Conservation (phyloP, 257 asterid genomes). For the Solanum chilense region DNA sequence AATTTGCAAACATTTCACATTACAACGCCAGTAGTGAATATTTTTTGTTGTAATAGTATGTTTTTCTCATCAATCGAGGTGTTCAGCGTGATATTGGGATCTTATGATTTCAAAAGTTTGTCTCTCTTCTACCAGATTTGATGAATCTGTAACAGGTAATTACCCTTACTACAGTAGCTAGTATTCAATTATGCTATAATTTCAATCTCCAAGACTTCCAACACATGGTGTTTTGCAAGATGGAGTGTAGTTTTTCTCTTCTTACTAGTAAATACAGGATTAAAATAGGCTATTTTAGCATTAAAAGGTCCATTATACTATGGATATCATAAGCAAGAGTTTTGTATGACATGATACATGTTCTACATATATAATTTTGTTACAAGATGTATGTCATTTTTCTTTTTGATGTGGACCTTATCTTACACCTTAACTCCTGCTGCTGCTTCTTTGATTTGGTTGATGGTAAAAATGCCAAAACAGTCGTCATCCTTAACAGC, state of each 20-base stretch:
- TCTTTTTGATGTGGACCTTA: not conserved
- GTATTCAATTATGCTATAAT: not conserved
- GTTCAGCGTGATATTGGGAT: not conserved
- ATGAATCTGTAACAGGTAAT: not conserved
- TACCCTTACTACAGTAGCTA: not conserved
- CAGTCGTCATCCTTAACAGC: conserved; percentile 64
- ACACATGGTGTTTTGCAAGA: not conserved
- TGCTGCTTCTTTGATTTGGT: conserved; percentile 95
- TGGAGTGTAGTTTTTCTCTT: not conserved
- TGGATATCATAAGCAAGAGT: not conserved
- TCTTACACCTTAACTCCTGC: conserved; percentile 34
- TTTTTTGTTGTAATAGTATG: not conserved
- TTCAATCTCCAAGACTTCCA: not conserved
- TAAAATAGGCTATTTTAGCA: not conserved
- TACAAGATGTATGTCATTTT: not conserved
- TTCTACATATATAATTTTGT: not conserved
- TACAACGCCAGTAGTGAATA: not conserved
- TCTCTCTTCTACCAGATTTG: not conserved
- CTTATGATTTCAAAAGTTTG: not conserved
- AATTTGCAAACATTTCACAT: not conserved
- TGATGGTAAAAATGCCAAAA: conserved; percentile 85
- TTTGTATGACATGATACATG: not conserved
- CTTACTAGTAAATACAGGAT: not conserved
- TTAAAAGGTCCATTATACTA: not conserved
- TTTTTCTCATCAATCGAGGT: not conserved